Percentiles rank a stretch among this genome's conserved stretches.
phyloP scores from a whole-genome alignment of 768 basidiomycete genomes.

The Amanita rimosa region DNA sequence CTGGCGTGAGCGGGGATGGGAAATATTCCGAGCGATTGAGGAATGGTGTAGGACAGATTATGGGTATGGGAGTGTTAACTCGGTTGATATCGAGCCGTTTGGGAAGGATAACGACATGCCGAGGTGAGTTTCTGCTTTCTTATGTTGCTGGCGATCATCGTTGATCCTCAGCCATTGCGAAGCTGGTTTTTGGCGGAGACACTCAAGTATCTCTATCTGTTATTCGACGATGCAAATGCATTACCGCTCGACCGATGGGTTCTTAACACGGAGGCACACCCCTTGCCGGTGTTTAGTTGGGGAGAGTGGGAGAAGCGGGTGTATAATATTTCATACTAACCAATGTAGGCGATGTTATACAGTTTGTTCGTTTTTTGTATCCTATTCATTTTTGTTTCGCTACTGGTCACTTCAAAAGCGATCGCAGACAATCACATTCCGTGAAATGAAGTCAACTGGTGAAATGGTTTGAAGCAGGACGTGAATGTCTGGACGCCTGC shows the following conservation, averaged over 20 bases:
- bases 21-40: constrained; percentile 54
- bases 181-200: constrained; percentile 37
- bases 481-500: too few relatives aligned
- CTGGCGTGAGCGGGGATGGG: constrained; percentile 69
- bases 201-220: constrained; percentile 56
- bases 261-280: constrained; percentile 65
- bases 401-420: too few relatives aligned
- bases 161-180: neutral
- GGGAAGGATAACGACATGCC: constrained; percentile 52
- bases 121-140: constrained; percentile 30
- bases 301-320: constrained; percentile 33
- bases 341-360: too few relatives aligned
- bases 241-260: constrained; percentile 35
- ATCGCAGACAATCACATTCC: too few relatives aligned
- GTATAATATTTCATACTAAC: constrained; percentile 22
- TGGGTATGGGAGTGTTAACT: constrained; percentile 47
- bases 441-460: too few relatives aligned
- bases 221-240: constrained; percentile 47
- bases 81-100: constrained; percentile 28
- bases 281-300: constrained; percentile 59
- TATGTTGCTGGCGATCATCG: neutral
- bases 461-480: too few relatives aligned
- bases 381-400: too few relatives aligned
- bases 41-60: constrained; percentile 37
- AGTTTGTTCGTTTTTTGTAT: too few relatives aligned